Base-by-base conservation (phyloP, 1,284 basidiomycete genomes). In the Prillingera fragicola region DNA sequence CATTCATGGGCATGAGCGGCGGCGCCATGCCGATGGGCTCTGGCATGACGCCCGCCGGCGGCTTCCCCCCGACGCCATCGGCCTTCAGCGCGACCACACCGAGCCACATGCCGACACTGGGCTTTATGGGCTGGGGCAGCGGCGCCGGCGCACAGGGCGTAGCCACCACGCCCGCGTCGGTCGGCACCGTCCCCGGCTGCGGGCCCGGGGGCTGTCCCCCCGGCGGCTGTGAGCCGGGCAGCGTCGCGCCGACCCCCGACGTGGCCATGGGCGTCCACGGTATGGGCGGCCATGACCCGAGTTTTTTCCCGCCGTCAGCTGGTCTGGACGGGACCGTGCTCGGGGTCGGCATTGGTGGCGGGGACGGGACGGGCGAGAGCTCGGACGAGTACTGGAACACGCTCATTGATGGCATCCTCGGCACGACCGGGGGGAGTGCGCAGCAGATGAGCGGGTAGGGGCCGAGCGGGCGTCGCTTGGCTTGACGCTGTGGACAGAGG, bases 341-440 rank as follows among this genome's bases (percentile, higher is more conserved):
- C 26, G 48, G 34, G 38, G 40, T 25, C 14, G 38, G 39, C 3
- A 36, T 35, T 18, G 24, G 41, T 22, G 32, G 34, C 27, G 43
- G 52, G 22, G 40, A 35, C 36, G 50, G 36, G 26, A 35, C 8
- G 34, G 39, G 39, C 23, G 65, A 68, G 50, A 65, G 59, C 44
- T 59, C 59, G 38, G 70, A 71, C 50, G 66, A 68, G 45, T 72
- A 72, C 45, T 72, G 70, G 70, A 69, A 72, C 50, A 58, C 65
- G 5, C 53, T 72, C 33, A 72, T 72, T 40, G 70, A 72, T 56
- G 67, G 54, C 4, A 59, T 59, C 14, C 31, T 59, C 22, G 56
- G 56, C 7, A 59, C 54, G 15, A 57, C 55, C n/a, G 33, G 41
- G 8, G 41, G 32, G 17, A 18, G 27, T 28, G 27, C n/a, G n/a